Conservation (phyloP, 495 filamentous ascomycete species). For the Daldinia loculata region DNA sequence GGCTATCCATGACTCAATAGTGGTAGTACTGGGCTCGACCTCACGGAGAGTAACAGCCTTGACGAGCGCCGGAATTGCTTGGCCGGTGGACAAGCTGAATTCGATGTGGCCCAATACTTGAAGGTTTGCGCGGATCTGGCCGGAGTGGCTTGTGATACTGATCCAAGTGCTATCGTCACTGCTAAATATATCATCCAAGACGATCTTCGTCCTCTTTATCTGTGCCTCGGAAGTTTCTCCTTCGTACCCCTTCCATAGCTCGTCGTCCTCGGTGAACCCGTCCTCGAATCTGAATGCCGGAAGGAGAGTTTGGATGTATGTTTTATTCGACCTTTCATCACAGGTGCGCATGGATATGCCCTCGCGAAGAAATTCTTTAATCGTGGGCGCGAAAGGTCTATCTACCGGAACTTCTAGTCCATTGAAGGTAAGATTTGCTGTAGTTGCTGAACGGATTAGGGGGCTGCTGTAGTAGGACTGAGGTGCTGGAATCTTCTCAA, state of each 20-base stretch:
- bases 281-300: slow-evolving; percentile 68
- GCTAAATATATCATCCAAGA: slow-evolving; percentile 71
- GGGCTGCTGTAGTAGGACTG: no score
- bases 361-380: slow-evolving; percentile 78
- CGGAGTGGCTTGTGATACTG: slow-evolving; percentile 73
- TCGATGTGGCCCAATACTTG: slow-evolving; percentile 64
- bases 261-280: slow-evolving; percentile 69
- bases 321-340: slow-evolving; percentile 67
- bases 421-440: no score
- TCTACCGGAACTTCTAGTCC: slow-evolving; percentile 61
- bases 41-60: slow-evolving; percentile 56
- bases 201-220: slow-evolving; percentile 60
- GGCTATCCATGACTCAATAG: slow-evolving; percentile 51
- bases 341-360: slow-evolving; percentile 78
- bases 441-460: no score
- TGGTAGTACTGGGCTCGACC: slow-evolving; percentile 45
- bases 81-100: slow-evolving; percentile 71
- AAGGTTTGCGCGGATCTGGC: slow-evolving; percentile 67
- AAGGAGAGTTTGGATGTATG: slow-evolving; percentile 63
- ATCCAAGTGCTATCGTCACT: slow-evolving; percentile 66
- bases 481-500: no score
- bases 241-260: slow-evolving; percentile 65
- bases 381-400: slow-evolving; percentile 64
- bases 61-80: slow-evolving; percentile 74
- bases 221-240: slow-evolving; percentile 65